Percentiles rank a stretch among this genome's conserved stretches.
phyloP scores from a whole-genome alignment of 164 flowering plant species.

The Umbellularia californica region DNA sequence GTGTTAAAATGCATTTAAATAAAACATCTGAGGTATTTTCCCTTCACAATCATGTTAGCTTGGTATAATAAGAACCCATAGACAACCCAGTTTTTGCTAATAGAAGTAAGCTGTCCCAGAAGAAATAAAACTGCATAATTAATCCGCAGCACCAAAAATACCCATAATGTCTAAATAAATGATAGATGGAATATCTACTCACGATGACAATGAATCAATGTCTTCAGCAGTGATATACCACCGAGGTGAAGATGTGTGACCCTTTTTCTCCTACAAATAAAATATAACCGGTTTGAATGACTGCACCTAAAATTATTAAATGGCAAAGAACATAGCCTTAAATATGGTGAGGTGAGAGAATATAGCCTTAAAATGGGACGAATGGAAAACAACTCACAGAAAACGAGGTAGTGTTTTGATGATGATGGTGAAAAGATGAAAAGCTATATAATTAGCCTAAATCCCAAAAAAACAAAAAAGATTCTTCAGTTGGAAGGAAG shows the following conservation, averaged over 20 bases:
- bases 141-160: background rate
- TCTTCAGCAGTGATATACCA: constrained; percentile 68
- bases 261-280: constrained; percentile 73
- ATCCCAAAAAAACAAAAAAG: background rate
- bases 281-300: background rate
- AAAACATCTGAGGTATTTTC: background rate
- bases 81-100: background rate
- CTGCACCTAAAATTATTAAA: no score
- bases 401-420: no score
- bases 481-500: background rate
- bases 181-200: constrained; percentile 23
- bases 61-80: background rate
- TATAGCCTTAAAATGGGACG: no score
- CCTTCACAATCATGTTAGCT: background rate
- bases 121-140: no score
- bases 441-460: background rate
- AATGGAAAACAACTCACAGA: no score
- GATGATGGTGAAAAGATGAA: background rate
- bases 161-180: background rate
- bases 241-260: constrained; percentile 61
- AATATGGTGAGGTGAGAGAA: no score
- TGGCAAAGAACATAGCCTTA: no score
- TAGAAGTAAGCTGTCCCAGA: background rate
- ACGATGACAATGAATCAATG: constrained; percentile 71
- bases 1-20: no score